Conservation (phyloP, 352 stramenopile species). For the Pythium insidiosum region DNA sequence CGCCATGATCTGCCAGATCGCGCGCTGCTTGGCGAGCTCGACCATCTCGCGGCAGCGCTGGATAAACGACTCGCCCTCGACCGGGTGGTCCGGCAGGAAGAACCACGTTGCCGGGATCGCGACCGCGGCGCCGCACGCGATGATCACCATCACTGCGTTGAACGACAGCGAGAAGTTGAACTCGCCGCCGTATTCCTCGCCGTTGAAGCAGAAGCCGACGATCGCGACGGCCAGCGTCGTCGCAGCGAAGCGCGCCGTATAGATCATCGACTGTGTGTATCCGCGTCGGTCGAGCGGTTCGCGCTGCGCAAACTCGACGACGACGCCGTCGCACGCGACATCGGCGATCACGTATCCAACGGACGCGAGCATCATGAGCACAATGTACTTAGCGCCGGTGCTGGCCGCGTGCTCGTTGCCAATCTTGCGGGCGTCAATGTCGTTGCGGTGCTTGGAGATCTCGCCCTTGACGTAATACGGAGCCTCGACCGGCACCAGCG, state of each 20-base stretch:
- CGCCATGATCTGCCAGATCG: constrained; percentile 22
- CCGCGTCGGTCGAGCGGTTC: constrained; percentile 15
- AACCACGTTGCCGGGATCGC: constrained; percentile 12
- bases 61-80: constrained; percentile 1
- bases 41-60: constrained; percentile 3
- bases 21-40: constrained; percentile 12
- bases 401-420: constrained; percentile 8
- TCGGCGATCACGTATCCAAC: constrained; percentile 50
- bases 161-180: constrained; percentile 17
- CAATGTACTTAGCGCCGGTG: constrained; percentile 19
- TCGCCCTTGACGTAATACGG: constrained; percentile 14
- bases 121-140: constrained; percentile 1
- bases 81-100: constrained; percentile 11
- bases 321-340: constrained; percentile 35
- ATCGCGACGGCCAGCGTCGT: constrained; percentile 8
- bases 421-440: constrained; percentile 1
- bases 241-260: constrained; percentile 15
- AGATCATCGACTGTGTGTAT: constrained; percentile 26
- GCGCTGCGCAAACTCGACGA: constrained; percentile 21
- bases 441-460: constrained; percentile 4
- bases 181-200: constrained; percentile 11
- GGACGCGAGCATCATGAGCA: constrained; percentile 34
- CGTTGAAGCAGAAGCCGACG: constrained; percentile 18
- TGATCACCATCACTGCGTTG: constrained; percentile 16
- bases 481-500: constrained; percentile 6